Percentiles rank a stretch among this genome's conserved stretches.
phyloP scores from a whole-genome alignment of 371 early-diverging fungal species.

The Mortierella sp. region DNA sequence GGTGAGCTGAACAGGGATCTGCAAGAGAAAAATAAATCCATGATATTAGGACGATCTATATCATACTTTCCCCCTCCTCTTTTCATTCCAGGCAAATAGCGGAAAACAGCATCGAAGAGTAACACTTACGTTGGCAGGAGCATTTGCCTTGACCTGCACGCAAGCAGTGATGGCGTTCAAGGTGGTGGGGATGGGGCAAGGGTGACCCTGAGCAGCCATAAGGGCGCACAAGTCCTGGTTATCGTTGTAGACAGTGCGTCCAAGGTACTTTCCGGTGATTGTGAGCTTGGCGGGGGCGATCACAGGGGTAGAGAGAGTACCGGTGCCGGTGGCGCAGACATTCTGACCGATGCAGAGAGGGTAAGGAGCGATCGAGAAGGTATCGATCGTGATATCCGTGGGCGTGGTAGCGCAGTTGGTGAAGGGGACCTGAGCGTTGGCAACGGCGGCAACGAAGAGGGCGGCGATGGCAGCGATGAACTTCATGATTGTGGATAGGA shows the following conservation, averaged over 20 bases:
- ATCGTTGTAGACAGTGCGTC: slow-evolving; percentile 30
- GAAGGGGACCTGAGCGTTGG: slow-evolving; percentile 19
- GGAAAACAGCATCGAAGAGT: too few relatives aligned
- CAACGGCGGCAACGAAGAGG: slow-evolving; percentile 25
- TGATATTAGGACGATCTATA: too few relatives aligned
- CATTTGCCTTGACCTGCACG: slow-evolving; percentile 29
- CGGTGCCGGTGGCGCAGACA: slow-evolving; percentile 27
- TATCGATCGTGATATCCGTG: slow-evolving; percentile 10
- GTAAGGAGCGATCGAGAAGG: slow-evolving; percentile 18
- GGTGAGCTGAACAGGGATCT: slow-evolving; percentile 24
- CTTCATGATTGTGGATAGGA: slow-evolving; percentile 32
- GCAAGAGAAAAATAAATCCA: too few relatives aligned
- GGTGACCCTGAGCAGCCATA: slow-evolving; percentile 5
- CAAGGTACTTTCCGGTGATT: slow-evolving; percentile 16
- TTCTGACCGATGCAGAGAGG: slow-evolving; percentile 35
- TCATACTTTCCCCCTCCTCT: too few relatives aligned
- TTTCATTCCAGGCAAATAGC: too few relatives aligned
- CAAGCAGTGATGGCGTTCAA: slow-evolving; percentile 33
- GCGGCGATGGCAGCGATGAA: slow-evolving; percentile 38
- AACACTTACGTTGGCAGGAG: slow-evolving; percentile 22
- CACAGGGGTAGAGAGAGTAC: slow-evolving; percentile 19
- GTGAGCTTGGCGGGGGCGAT: slow-evolving; percentile 3
- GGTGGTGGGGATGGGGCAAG: slow-evolving; percentile 36
- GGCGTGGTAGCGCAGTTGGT: slow-evolving; percentile 21
- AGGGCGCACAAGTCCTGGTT: slow-evolving; percentile 23